These are phyloP conservation scores for Raddia distichophylla DNA, from an alignment of 176 grass and related monocot genomes.

Conservation along the genomic window DNA sequence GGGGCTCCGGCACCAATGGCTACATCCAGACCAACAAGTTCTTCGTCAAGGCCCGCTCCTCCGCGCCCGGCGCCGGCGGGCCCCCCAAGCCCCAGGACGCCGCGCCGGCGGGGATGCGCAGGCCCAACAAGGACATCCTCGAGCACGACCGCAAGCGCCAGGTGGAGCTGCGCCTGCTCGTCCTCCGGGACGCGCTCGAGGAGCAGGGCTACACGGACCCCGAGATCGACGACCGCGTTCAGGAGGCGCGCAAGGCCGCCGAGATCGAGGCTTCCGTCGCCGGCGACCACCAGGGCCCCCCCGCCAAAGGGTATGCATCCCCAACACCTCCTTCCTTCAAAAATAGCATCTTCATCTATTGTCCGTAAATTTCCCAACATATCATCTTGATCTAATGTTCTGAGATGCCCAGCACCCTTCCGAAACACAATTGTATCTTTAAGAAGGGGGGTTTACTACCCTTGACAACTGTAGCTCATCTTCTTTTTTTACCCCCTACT, in stretches of 20 bases:
- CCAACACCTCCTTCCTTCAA: no score
- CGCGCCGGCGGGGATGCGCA: slow-evolving; percentile 43
- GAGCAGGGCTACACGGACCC: slow-evolving; percentile 88
- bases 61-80: slow-evolving; percentile 34
- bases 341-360: background rate
- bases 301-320: slow-evolving; percentile 55
- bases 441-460: no score
- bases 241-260: slow-evolving; percentile 54
- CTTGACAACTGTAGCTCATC: background rate
- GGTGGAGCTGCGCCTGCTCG: slow-evolving; percentile 73
- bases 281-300: slow-evolving; percentile 11
- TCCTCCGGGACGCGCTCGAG: slow-evolving; percentile 80
- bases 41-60: slow-evolving; percentile 57
- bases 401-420: background rate
- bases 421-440: background rate
- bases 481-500: background rate
- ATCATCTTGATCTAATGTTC: background rate
- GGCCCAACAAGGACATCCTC: slow-evolving; percentile 94
- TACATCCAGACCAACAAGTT: slow-evolving; percentile 96
- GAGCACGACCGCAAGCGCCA: slow-evolving; percentile 90
- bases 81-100: background rate
- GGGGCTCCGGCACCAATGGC: slow-evolving; percentile 91
- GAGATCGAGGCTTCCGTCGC: slow-evolving; percentile 45
- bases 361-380: background rate
- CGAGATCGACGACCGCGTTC: slow-evolving; percentile 77